These are phyloP conservation scores for Beauveria sp. DNA, from an alignment of 2,329 filamentous ascomycete genomes.

Conservation along the genomic window DNA sequence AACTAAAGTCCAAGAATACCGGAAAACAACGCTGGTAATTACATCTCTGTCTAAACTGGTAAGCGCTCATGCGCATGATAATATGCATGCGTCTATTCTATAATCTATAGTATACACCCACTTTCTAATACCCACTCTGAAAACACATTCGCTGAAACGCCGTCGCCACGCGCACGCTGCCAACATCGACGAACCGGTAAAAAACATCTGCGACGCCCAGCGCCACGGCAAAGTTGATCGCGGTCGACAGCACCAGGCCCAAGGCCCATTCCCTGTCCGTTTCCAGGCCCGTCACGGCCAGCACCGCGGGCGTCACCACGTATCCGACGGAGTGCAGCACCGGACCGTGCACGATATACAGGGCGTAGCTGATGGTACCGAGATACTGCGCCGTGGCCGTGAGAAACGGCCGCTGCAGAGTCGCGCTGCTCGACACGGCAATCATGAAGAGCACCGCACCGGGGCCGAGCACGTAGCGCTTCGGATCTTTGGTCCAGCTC, in stretches of 20 bases:
- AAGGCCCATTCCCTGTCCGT: not conserved
- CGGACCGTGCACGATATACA: constrained; percentile 11
- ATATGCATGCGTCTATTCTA: not conserved
- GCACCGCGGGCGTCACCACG: not conserved
- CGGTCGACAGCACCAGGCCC: not conserved
- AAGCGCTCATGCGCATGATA: not conserved
- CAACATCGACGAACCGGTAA: constrained; percentile 2
- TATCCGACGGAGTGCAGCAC: constrained; percentile 9
- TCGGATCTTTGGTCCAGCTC: not conserved
- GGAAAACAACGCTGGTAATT: not conserved
- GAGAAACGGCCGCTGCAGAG: constrained; percentile 7
- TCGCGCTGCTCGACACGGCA: not conserved
- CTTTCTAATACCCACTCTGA: not conserved
- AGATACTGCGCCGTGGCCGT: constrained; percentile 8
- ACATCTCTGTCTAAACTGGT: not conserved
- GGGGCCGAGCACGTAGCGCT: constrained; percentile 4
- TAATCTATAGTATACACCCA: not conserved
- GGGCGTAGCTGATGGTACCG: constrained; percentile 9
- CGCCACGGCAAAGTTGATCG: not conserved
- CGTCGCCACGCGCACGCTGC: not conserved
- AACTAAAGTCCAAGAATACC: no score
- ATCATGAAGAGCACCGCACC: constrained; percentile 6
- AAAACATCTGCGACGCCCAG: constrained; percentile 7
- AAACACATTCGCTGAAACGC: constrained; percentile 4
- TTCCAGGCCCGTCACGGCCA: not conserved